A percentile compares a stretch with the other conserved stretches of the same genome.
Evolutionary conservation across 345 rosid genomes (phyloP).

Genomic region (Salix koriyanagi): DNA sequence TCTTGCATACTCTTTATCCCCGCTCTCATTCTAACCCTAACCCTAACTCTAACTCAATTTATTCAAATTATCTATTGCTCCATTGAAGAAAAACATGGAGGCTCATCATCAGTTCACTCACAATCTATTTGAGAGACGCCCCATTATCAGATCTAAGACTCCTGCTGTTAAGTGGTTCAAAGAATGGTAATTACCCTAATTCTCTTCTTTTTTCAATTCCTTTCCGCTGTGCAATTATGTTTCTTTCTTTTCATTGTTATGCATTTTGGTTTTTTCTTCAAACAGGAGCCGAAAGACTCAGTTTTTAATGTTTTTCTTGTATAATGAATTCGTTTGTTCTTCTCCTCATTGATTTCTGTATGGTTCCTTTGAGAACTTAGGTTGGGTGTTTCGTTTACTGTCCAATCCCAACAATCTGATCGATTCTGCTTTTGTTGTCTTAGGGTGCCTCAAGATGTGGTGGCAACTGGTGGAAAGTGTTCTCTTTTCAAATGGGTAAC

Average conservation of each 20-base stretch:
- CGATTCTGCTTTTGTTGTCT: constrained; percentile 1
- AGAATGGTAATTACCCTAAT: constrained; percentile 55
- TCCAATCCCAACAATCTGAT: not conserved
- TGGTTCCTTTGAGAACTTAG: not conserved
- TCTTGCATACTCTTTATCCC: too few species aligned
- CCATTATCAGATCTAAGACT: constrained; percentile 55
- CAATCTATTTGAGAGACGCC: constrained; percentile 69
- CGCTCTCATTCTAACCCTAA: not conserved
- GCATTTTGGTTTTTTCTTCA: not conserved
- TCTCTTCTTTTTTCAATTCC: not conserved
- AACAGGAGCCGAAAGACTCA: not conserved
- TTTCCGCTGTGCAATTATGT: not conserved
- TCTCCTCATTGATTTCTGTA: not conserved
- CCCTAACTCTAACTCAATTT: too few species aligned
- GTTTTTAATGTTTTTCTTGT: not conserved
- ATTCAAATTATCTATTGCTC: not conserved
- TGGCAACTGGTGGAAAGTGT: constrained; percentile 92
- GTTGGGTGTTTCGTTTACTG: not conserved
- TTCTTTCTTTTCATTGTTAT: not conserved
- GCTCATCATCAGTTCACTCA: constrained; percentile 37
- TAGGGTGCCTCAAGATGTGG: constrained; percentile 98
- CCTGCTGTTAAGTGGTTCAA: constrained; percentile 85
- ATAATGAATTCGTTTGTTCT: not conserved
- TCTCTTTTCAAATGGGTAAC: constrained; percentile 78
- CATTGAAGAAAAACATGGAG: not conserved